phyloP scores from a whole-genome alignment of 2,329 filamentous ascomycete species.

The Claviceps pazoutovae region DNA sequence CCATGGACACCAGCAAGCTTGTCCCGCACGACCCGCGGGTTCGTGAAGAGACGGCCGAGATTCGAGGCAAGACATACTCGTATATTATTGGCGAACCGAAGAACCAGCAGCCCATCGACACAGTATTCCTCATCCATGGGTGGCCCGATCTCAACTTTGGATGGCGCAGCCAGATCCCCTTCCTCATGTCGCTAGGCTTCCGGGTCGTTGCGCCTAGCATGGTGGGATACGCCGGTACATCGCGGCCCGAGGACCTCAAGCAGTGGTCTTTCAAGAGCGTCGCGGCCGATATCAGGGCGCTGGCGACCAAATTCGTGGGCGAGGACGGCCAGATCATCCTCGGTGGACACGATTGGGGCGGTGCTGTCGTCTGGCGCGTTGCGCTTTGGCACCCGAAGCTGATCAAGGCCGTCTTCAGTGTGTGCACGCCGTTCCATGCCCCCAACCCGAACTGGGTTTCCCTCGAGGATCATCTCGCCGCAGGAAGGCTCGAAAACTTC shows the following conservation, averaged over 20 bases:
- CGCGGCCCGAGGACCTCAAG: constrained; percentile 44
- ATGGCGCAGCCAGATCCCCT: constrained; percentile 82
- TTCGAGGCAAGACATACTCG: constrained; percentile 59
- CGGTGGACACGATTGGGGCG: constrained; percentile 91
- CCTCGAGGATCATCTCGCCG: constrained; percentile 44
- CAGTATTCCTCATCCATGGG: constrained; percentile 51
- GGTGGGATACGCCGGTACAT: constrained; percentile 73
- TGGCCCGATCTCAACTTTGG: constrained; percentile 73
- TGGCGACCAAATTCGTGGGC: constrained; percentile 44
- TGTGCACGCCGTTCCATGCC: constrained; percentile 62
- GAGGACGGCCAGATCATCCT: constrained; percentile 51
- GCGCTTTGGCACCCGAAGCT: constrained; percentile 61
- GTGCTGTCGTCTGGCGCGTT: constrained; percentile 59
- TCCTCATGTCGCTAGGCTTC: constrained; percentile 56
- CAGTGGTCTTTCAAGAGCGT: constrained; percentile 61
- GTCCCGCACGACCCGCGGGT: constrained; percentile 52
- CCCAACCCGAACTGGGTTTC: constrained; percentile 40
- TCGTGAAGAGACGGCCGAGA: constrained; percentile 43
- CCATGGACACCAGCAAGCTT: constrained; percentile 49
- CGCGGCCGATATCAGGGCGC: constrained; percentile 58
- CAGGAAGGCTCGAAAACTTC: constrained; percentile 49
- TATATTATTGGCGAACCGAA: constrained; percentile 43
- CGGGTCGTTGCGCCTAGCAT: constrained; percentile 75
- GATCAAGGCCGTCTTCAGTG: constrained; percentile 59
- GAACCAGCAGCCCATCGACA: constrained; percentile 27